Percentiles rank a stretch among this genome's conserved stretches.
phyloP scores from a whole-genome alignment of 306 rosid genomes.

The Biancaea sappan region DNA sequence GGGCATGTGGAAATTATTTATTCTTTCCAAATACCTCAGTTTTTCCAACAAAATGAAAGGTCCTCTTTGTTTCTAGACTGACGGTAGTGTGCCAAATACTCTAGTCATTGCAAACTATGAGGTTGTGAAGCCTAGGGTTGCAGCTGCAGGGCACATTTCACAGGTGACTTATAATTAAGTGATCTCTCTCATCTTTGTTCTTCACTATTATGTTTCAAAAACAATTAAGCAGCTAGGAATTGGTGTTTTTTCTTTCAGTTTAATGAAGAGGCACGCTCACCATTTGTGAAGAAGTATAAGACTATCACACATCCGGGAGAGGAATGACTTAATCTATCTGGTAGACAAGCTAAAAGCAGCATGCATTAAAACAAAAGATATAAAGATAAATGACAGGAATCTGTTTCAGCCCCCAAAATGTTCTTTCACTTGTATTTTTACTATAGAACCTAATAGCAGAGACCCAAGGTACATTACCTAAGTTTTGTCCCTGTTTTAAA shows the following conservation, averaged over 20 bases:
- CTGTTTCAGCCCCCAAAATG: background rate
- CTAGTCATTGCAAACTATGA: slow-evolving; percentile 97
- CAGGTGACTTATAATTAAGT: slow-evolving; percentile 67
- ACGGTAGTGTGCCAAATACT: slow-evolving; percentile 98
- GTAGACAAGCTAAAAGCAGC: background rate
- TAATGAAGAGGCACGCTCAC: slow-evolving; percentile 98
- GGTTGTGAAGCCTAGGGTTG: slow-evolving; percentile 97
- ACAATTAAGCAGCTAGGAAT: slow-evolving; percentile 14
- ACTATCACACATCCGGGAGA: slow-evolving; percentile 99
- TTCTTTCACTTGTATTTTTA: too few relatives aligned
- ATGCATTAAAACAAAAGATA: background rate
- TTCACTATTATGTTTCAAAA: slow-evolving; percentile 5
- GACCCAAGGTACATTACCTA: background rate
- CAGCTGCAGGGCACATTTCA: slow-evolving; percentile 97
- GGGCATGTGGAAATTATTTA: too few relatives aligned
- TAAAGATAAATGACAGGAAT: slow-evolving; percentile 1
- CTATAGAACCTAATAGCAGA: background rate
- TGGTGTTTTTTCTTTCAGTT: slow-evolving; percentile 57
- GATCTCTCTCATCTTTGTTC: slow-evolving; percentile 7
- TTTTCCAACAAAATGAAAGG: too few relatives aligned
- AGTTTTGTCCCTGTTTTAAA: background rate
- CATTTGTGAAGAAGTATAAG: slow-evolving; percentile 98
- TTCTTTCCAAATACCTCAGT: too few relatives aligned
- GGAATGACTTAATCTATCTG: slow-evolving; percentile 47
- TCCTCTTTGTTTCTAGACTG: slow-evolving; percentile 77